Evolutionary conservation across 192 early-diverging fungal species (phyloP).

Genomic region (Coemansia umbellata): DNA sequence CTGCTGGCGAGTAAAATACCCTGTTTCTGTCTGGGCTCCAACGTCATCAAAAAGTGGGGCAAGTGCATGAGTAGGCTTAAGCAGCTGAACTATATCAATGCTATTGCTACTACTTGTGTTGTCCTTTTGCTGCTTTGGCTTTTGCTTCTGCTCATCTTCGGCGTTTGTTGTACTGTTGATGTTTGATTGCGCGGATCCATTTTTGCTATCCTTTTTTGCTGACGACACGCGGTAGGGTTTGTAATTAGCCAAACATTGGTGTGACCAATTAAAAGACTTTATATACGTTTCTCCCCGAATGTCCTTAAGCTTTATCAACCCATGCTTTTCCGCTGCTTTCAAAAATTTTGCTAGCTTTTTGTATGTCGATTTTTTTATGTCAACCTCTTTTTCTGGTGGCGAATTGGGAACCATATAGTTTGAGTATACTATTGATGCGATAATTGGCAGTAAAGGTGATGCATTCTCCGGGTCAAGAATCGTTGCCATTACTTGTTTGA

Average conservation of each 20-base stretch:
- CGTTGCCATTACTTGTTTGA: conserved; percentile 68
- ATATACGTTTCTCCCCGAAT: conserved; percentile 44
- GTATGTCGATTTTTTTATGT: conserved; percentile 79
- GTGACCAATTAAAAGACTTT: conserved; percentile 36
- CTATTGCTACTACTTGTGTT: conserved; percentile 2
- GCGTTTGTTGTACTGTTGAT: not conserved
- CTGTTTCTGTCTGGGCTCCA: conserved; percentile 47
- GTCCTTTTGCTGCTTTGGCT: not conserved
- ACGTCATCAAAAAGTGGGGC: conserved; percentile 55
- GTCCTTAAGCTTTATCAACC: conserved; percentile 79
- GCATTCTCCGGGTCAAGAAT: conserved; percentile 58
- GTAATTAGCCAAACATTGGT: conserved; percentile 27
- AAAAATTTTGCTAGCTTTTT: conserved; percentile 89
- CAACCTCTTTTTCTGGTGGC: conserved; percentile 58
- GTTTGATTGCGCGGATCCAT: not conserved
- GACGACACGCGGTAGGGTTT: conserved; percentile 19
- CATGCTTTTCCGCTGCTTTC: conserved; percentile 83
- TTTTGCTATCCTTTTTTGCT: not conserved
- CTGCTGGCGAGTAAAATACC: conserved; percentile 57
- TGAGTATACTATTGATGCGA: conserved; percentile 71
- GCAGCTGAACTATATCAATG: conserved; percentile 55
- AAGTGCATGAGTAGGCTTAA: conserved; percentile 51
- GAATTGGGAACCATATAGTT: conserved; percentile 68
- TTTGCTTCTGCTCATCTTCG: not conserved
- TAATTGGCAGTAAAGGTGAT: conserved; percentile 64